A percentile compares a stretch with the other conserved stretches of the same genome.
phyloP scores from a whole-genome alignment of 768 basidiomycete species.

The Paxillus ammoniavirescens region DNA sequence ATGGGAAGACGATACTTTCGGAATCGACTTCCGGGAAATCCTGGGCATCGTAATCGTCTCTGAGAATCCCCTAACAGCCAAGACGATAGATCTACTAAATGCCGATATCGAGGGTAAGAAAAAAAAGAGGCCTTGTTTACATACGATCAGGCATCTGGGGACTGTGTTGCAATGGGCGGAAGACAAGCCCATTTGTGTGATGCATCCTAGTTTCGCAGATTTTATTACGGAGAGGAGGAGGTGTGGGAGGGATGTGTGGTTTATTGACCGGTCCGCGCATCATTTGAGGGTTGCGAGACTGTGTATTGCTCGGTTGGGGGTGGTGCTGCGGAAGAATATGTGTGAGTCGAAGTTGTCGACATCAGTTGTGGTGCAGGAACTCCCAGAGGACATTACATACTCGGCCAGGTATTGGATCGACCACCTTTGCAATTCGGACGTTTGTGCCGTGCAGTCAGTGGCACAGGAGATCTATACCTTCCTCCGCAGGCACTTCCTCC shows the following conservation, averaged over 20 bases:
- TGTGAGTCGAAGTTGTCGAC: constrained; percentile 20
- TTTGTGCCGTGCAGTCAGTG: constrained; percentile 1
- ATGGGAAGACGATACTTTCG: constrained; percentile 30
- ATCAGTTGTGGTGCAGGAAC: constrained; percentile 9
- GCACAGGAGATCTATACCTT: constrained; percentile 18
- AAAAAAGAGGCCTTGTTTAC: constrained; percentile 25
- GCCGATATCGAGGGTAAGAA: constrained; percentile 4
- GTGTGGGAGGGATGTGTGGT: constrained; percentile 28
- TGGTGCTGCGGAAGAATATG: constrained; percentile 25
- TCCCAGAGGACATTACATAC: constrained; percentile 27
- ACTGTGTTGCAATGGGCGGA: constrained; percentile 28
- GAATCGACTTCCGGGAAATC: constrained; percentile 31
- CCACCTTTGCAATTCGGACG: constrained; percentile 22
- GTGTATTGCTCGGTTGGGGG: constrained; percentile 19
- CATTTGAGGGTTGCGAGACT: constrained; percentile 22
- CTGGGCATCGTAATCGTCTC: constrained; percentile 31
- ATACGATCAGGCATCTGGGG: constrained; percentile 28
- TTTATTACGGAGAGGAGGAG: constrained; percentile 31
- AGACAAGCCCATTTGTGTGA: constrained; percentile 27
- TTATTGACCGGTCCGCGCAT: constrained; percentile 23
- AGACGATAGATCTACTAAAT: constrained; percentile 28
- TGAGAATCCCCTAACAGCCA: constrained; percentile 23
- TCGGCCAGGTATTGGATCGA: constrained; percentile 28
- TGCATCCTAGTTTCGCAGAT: constrained; percentile 35
- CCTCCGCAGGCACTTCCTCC: constrained; percentile 26